Conservation (phyloP, 192 early-diverging fungal genomes). For the Backusella psychrophila region DNA sequence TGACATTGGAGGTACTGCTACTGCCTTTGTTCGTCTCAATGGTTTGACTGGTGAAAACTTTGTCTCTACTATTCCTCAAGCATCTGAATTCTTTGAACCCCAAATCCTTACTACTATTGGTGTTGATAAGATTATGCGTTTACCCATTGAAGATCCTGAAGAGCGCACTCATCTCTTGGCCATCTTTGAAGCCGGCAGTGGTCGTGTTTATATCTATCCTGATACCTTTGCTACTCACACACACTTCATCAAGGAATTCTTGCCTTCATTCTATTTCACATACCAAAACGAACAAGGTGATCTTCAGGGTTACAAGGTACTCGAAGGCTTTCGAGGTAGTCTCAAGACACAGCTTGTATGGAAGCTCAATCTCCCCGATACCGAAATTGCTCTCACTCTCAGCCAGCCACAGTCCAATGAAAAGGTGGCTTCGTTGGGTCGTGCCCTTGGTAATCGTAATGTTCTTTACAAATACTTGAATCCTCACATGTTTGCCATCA, state of each 20-base stretch:
- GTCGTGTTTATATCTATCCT: conserved; percentile 62
- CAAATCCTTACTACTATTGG: conserved; percentile 34
- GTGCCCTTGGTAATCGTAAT: conserved; percentile 90
- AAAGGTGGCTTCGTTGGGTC: conserved; percentile 83
- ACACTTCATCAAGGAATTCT: conserved; percentile 50
- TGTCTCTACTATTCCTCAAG: conserved; percentile 26
- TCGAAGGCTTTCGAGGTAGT: conserved; percentile 44
- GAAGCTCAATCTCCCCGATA: conserved; percentile 54
- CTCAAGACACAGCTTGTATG: conserved; percentile 47
- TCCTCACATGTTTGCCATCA: conserved; percentile 82
- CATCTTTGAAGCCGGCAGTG: conserved; percentile 45
- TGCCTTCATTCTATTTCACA: conserved; percentile 68
- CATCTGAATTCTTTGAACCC: conserved; percentile 39
- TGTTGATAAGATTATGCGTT: conserved; percentile 48
- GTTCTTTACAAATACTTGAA: conserved; percentile 99
- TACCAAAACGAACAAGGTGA: conserved; percentile 47
- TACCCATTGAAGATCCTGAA: conserved; percentile 63
- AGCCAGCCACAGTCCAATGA: conserved; percentile 29
- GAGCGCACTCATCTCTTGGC: conserved; percentile 57
- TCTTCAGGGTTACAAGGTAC: conserved; percentile 55
- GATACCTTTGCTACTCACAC: conserved; percentile 47
- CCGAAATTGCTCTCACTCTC: conserved; percentile 37
- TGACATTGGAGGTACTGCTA: conserved; percentile 34
- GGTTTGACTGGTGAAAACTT: conserved; percentile 63
- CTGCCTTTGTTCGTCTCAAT: conserved; percentile 55